Evolutionary conservation across 2,329 filamentous ascomycete species (phyloP).

Genomic region (Apiospora malaysiana): DNA sequence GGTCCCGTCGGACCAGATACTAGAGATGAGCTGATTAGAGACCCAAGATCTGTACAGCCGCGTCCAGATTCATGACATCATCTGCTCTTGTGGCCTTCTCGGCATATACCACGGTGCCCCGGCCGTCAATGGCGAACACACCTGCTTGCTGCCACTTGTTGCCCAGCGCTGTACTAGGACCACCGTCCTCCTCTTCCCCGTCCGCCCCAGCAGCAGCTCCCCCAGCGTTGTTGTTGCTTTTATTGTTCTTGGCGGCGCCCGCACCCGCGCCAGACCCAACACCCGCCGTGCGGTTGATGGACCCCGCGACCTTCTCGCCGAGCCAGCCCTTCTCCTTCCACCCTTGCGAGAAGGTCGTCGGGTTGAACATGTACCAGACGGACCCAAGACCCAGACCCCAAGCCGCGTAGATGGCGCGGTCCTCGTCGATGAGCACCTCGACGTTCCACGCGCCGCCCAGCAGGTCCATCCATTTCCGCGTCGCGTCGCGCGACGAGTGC

Average conservation of each 20-base stretch:
- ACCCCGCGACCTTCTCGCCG: constrained; percentile 54
- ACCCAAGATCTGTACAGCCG: constrained; percentile 44
- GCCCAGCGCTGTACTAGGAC: constrained; percentile 52
- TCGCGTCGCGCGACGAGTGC: constrained; percentile 62
- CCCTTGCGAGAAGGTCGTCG: constrained; percentile 55
- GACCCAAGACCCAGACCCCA: constrained; percentile 62
- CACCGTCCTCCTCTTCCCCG: constrained; percentile 44
- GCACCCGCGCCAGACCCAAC: not conserved
- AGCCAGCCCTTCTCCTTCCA: constrained; percentile 63
- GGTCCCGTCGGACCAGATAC: not conserved
- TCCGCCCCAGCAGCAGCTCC: constrained; percentile 41
- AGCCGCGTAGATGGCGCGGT: constrained; percentile 61
- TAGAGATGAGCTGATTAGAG: constrained; percentile 32
- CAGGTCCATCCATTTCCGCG: constrained; percentile 61
- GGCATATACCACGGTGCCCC: constrained; percentile 57
- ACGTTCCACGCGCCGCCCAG: constrained; percentile 64
- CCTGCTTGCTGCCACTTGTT: constrained; percentile 64
- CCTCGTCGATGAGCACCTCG: constrained; percentile 61
- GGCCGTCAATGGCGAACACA: constrained; percentile 56
- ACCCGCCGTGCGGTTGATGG: constrained; percentile 46
- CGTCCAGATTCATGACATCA: constrained; percentile 61
- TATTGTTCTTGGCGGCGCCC: not conserved
- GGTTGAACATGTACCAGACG: constrained; percentile 60
- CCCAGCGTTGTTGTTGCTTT: not conserved
- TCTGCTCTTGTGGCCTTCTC: constrained; percentile 54